Evolutionary conservation across 2,329 filamentous ascomycete genomes (phyloP).

Genomic region (Colletotrichum tamarilloi): DNA sequence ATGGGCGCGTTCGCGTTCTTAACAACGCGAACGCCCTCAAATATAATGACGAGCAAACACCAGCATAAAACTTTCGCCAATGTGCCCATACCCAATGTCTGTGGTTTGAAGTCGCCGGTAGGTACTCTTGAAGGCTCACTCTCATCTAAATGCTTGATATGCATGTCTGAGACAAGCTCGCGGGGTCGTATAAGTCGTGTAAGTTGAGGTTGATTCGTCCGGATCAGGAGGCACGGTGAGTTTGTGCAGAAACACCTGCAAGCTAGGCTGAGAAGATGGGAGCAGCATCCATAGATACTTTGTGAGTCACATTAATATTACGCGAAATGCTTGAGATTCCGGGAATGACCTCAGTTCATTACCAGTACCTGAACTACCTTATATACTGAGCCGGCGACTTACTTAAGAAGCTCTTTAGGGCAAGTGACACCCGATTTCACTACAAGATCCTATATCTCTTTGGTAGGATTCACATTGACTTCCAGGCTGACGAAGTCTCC

Average conservation of each 20-base stretch:
- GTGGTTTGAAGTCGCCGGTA: not conserved
- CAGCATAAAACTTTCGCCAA: not conserved
- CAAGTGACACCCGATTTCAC: not conserved
- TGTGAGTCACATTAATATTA: not conserved
- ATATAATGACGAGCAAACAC: not conserved
- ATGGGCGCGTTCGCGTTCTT: slow-evolving; percentile 1
- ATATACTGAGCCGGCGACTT: too few species aligned
- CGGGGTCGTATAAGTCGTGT: not conserved
- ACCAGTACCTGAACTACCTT: not conserved
- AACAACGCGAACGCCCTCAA: slow-evolving; percentile 1
- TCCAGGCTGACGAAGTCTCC: not conserved
- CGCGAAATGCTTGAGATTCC: not conserved
- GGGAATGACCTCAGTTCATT: too few species aligned
- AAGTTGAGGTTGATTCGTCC: not conserved
- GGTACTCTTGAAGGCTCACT: not conserved
- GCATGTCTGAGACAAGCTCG: slow-evolving; percentile 9
- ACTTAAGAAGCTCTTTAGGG: too few species aligned
- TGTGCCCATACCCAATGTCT: not conserved
- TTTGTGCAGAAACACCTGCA: not conserved
- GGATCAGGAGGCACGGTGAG: not conserved
- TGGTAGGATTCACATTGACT: not conserved
- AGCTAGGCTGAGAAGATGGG: not conserved
- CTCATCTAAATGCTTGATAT: not conserved
- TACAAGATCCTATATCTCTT: not conserved
- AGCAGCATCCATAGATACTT: not conserved